A percentile compares a stretch with the other conserved stretches of the same genome.
These are phyloP conservation scores for Marasmius fiardii DNA, from an alignment of 1,284 basidiomycete species.

Conservation along the genomic window DNA sequence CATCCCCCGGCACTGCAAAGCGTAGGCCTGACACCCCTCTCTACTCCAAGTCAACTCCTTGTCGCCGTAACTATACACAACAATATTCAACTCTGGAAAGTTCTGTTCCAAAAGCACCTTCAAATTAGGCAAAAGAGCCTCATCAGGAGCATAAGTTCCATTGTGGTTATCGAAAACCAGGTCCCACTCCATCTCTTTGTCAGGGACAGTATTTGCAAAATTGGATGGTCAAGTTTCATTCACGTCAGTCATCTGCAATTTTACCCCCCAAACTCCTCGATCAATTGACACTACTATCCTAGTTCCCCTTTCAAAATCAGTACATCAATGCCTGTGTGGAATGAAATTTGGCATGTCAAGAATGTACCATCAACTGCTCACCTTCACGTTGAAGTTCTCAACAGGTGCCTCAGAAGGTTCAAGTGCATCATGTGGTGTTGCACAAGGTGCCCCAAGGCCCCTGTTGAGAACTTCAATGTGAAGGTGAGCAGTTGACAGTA, in stretches of 20 bases:
- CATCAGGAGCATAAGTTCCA: slow-evolving; percentile 71
- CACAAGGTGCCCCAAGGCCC: no score
- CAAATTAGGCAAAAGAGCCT: slow-evolving; percentile 49
- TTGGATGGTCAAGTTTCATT: no score
- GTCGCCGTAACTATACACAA: slow-evolving; percentile 46
- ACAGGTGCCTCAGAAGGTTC: no score
- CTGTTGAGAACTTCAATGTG: slow-evolving; percentile 62
- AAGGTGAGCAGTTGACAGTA: slow-evolving; percentile 57
- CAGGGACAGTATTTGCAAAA: slow-evolving; percentile 56
- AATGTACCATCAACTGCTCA: slow-evolving; percentile 54
- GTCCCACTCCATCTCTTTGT: slow-evolving; percentile 62
- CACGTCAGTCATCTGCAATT: no score
- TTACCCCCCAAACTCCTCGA: slow-evolving; percentile 77
- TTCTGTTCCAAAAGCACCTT: slow-evolving; percentile 64
- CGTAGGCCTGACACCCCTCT: slow-evolving; percentile 65
- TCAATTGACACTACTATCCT: no score
- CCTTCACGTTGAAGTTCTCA: no score
- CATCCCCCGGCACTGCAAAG: slow-evolving; percentile 52
- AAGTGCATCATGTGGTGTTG: slow-evolving; percentile 52
- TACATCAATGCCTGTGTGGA: no score
- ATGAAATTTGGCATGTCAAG: no score
- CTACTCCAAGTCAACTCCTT: slow-evolving; percentile 19
- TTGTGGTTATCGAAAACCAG: slow-evolving; percentile 76
- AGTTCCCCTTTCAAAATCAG: no score
- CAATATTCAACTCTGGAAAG: slow-evolving; percentile 60